Evolutionary conservation across 768 basidiomycete species (phyloP), one percentile per base, ranked within the genome.

Genomic region (Naganishia antarctica): DNA sequence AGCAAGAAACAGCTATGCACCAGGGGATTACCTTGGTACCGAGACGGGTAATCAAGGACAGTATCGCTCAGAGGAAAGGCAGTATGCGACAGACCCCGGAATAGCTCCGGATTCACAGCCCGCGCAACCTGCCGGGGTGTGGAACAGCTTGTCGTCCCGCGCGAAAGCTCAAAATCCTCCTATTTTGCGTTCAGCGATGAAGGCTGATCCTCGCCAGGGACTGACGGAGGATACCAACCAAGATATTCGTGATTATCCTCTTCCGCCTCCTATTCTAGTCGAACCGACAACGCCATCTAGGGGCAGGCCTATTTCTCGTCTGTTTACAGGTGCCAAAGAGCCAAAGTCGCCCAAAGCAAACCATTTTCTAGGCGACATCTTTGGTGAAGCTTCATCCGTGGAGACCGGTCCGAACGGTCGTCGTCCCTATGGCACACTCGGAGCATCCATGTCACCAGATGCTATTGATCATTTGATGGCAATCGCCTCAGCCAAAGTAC

Each of bases 331-430:
- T 4, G 34, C 21, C 23, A 57, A 57, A 29, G 53, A 40, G 37
- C 53, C 53, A 34, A 57, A 57, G 53, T 57, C 53, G 23, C 53
- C 53, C 4, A 57, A 34, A 41, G 21, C 53, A 9, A 29, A 34
- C 9, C 37, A 34, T 21, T 40, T 40, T 12, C 15, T 26, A 13
- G 6, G 21, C 53, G 26, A 13, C 15, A 57, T 25, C 6, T 57
- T 23, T 25, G 53, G 1, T 13, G 23, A n/a, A 37, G 34, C 53
- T 13, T 41, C 53, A 9, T 37, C 53, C 15, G 37, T 57, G 37
- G 53, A 57, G 21, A 40, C 23, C 34, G 53, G 31, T 26, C 37
- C 37, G 21, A 40, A 40, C 34, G 53, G 31, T 26, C 37, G 23
- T 21, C 21, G 34, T 37, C 21, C 34, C 4, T 57, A 57, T 26